Evolutionary conservation across 2,329 filamentous ascomycete genomes (phyloP), one percentile per base, ranked within the genome.

Genomic region (Fusarium globosum): DNA sequence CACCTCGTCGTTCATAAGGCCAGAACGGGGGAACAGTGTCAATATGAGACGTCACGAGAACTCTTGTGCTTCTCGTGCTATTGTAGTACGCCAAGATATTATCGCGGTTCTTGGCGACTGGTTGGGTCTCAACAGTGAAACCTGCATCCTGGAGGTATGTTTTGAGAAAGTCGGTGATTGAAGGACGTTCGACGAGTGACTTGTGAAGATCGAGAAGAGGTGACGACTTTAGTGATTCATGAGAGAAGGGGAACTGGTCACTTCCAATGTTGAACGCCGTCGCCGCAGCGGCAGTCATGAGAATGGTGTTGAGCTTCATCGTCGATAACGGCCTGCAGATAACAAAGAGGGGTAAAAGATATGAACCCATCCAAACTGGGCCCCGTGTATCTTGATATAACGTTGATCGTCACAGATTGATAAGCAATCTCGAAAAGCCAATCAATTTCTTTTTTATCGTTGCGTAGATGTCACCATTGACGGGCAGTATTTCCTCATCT

Each of bases 11-110:
- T 5, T 68, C 41, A n/a, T 68, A 53, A 3, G 46, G 65, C 63
- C 63, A 67, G 41, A 46, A 67, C 0, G 61, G 64, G 3, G 61
- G 61, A 7, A 66, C 64, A 15, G 64, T 66, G 7, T 66, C 61
- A 16, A 67, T 18, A 13, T 67, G 61, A 14, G 65, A 68, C 11
- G 53, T 68, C 7, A 61, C 39, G 3, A 68, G 63, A 3, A 68
- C 53, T 11, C 7, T 51, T 2, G 53, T 53, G 0, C 38, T 26
- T 28, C 65, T 61, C 9, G 36, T 42, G 9, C 9, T 26, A 15
- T 42, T 52, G 6, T 39, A 68, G 35, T 68, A 68, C 2, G 53
- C 63, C 18, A 68, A 20, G 7, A 68, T 6, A 9, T 68, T 68
- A 11, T 61, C 39, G 2, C 53, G 63, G 10, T 38, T 36, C 11